Evolutionary conservation across 73 alveolate genomes (phyloP).

Genomic region (Stentor coeruleus): DNA sequence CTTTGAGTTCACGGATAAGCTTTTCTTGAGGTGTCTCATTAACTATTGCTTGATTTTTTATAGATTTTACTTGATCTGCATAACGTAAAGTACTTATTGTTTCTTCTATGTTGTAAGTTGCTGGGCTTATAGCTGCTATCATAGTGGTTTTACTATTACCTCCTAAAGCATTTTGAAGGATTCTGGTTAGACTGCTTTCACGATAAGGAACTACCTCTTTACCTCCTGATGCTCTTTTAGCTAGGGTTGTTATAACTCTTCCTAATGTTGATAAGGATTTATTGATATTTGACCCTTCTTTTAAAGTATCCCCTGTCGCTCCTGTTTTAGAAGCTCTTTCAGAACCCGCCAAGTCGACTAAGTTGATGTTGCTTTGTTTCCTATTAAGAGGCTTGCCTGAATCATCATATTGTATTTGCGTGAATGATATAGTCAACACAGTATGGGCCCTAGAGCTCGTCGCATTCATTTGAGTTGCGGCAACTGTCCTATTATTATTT

Average conservation of each 20-base stretch:
- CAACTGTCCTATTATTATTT: conserved; percentile 47
- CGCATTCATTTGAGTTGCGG: conserved; percentile 72
- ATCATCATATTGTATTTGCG: conserved; percentile 55
- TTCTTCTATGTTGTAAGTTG: conserved; percentile 63
- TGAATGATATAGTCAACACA: conserved; percentile 65
- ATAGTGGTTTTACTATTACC: conserved; percentile 81
- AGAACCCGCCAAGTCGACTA: conserved; percentile 90
- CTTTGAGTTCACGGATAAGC: conserved; percentile 82
- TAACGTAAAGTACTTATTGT: conserved; percentile 63
- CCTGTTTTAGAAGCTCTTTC: conserved; percentile 82
- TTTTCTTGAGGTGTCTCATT: conserved; percentile 65
- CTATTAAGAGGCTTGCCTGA: conserved; percentile 48
- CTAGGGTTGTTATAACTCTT: conserved; percentile 77
- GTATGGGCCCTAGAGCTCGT: conserved; percentile 75
- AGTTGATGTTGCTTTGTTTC: conserved; percentile 64
- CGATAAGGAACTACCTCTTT: conserved; percentile 62
- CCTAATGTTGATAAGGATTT: conserved; percentile 72
- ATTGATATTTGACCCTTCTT: conserved; percentile 74
- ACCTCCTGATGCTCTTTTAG: conserved; percentile 67
- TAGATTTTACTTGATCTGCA: conserved; percentile 73
- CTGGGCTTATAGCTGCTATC: conserved; percentile 70
- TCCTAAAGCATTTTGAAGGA: conserved; percentile 74
- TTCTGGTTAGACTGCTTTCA: conserved; percentile 70
- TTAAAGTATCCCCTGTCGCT: conserved; percentile 64
- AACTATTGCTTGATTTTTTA: conserved; percentile 72